Conservation (phyloP, 345 rosid genomes). For the Aurinia saxatilis region DNA sequence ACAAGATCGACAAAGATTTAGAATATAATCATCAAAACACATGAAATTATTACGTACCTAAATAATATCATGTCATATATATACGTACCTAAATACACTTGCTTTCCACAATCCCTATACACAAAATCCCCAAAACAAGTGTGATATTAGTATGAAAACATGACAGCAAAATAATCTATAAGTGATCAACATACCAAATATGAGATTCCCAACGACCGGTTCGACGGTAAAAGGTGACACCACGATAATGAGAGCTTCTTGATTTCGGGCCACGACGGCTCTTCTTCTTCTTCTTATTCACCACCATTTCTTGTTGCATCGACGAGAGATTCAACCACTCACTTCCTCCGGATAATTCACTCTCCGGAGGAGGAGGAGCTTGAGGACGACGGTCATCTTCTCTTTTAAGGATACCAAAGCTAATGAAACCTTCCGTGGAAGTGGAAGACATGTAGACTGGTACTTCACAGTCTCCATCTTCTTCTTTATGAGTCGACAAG, state of each 20-base stretch:
- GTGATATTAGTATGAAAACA: too few species aligned
- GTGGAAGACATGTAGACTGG: neutral
- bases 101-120: conserved; percentile 91
- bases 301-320: neutral
- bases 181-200: conserved; percentile 48
- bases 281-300: conserved; percentile 16
- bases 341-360: neutral
- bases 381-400: conserved; percentile 1
- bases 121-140: neutral
- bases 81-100: conserved; percentile 88
- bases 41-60: too few species aligned
- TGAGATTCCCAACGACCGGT: conserved; percentile 98
- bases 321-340: conserved; percentile 21
- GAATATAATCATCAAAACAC: too few species aligned
- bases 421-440: neutral
- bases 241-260: conserved; percentile 81
- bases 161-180: too few species aligned
- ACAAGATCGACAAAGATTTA: neutral
- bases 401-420: conserved; percentile 7
- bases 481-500: conserved; percentile 3
- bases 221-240: conserved; percentile 86
- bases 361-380: neutral
- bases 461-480: conserved; percentile 6
- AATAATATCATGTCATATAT: too few species aligned
- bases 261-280: conserved; percentile 87